phyloP scores from a whole-genome alignment of 768 basidiomycete species.

The Rhodotorula diobovata region DNA sequence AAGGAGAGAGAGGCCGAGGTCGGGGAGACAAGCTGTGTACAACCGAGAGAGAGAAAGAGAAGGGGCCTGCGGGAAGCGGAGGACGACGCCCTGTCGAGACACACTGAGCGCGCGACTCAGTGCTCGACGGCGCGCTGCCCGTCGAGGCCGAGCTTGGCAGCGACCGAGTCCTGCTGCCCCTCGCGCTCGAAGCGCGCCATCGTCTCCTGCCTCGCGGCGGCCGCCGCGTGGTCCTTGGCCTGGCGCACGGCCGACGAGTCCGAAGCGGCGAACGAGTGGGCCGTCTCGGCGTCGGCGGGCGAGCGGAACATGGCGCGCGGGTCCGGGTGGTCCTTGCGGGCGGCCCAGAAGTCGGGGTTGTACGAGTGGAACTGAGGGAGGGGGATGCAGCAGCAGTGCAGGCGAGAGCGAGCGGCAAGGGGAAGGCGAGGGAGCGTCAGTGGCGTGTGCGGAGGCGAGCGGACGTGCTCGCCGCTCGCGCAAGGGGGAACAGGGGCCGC shows the following conservation, averaged over 20 bases:
- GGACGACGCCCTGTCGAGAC: too few relatives aligned
- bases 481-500: too few relatives aligned
- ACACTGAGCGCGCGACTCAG: neutral
- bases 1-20: too few relatives aligned
- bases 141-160: neutral
- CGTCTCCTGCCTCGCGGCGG: neutral
- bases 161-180: neutral
- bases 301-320: neutral
- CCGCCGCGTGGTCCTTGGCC: neutral
- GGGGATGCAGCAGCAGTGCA: neutral
- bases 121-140: neutral
- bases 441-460: too few relatives aligned
- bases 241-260: neutral
- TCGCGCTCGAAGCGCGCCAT: neutral
- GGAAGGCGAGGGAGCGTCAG: neutral
- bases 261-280: neutral
- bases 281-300: neutral
- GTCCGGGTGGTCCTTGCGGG: slow-evolving; percentile 4
- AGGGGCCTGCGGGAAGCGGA: too few relatives aligned
- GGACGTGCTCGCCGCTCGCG: too few relatives aligned
- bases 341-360: slow-evolving; percentile 6
- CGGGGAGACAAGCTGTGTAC: too few relatives aligned
- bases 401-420: too few relatives aligned
- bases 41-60: neutral
- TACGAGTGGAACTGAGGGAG: neutral